phyloP scores from a whole-genome alignment of 345 rosid genomes.

The Theobroma cacao region DNA sequence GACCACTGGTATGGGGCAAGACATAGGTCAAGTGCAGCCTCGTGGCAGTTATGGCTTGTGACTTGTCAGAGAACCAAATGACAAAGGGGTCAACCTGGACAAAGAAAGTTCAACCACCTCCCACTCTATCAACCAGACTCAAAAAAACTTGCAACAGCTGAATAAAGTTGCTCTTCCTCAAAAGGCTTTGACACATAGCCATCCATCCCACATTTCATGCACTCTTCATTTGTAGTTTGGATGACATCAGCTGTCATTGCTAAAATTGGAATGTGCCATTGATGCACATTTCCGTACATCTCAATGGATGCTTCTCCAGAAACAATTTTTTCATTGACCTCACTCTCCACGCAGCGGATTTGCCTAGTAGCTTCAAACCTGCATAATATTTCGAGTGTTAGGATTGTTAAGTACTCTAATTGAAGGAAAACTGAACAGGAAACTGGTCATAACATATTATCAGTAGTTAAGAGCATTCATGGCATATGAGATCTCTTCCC shows the following conservation, averaged over 20 bases:
- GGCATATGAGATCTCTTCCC: not conserved
- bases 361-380: conserved; percentile 86
- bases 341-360: conserved; percentile 54
- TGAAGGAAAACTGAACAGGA: not conserved
- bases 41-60: conserved; percentile 7
- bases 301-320: conserved; percentile 48
- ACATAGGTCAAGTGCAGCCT: not conserved
- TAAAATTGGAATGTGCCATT: conserved; percentile 76
- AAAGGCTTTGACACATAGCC: conserved; percentile 82
- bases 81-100: conserved; percentile 15
- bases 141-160: conserved; percentile 69
- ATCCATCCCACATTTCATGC: conserved; percentile 86
- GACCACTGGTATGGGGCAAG: not conserved
- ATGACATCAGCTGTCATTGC: conserved; percentile 96
- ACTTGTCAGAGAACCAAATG: conserved; percentile 13
- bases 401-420: not conserved
- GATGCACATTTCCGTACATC: conserved; percentile 34
- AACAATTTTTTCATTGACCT: conserved; percentile 49
- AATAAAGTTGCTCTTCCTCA: conserved; percentile 76
- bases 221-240: conserved; percentile 72
- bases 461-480: not conserved
- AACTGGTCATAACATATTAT: not conserved
- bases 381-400: conserved; percentile 20
- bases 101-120: conserved; percentile 16
- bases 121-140: conserved; percentile 36